Percentiles rank a stretch among this genome's conserved stretches.
phyloP scores from a whole-genome alignment of 176 grass and related monocot species.

The Zizania latifolia region DNA sequence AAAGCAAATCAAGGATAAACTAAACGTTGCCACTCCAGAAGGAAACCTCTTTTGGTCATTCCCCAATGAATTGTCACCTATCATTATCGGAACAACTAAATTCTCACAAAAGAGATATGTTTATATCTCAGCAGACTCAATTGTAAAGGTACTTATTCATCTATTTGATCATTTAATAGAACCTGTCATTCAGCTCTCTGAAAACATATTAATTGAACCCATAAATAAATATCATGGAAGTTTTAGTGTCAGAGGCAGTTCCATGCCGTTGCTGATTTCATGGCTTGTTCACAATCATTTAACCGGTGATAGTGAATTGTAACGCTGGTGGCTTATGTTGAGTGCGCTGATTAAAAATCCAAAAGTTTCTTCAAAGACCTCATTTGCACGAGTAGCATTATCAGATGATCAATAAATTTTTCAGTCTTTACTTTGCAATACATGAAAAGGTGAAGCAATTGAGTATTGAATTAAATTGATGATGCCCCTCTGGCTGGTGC shows the following conservation, averaged over 20 bases:
- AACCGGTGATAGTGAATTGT: neutral
- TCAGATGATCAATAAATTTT: neutral
- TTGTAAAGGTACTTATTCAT: conserved; percentile 56
- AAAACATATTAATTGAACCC: neutral
- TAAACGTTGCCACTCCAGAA: conserved; percentile 56
- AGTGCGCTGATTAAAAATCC: neutral
- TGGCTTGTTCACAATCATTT: neutral
- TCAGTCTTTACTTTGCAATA: neutral
- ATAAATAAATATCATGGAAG: neutral
- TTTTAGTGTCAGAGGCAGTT: neutral
- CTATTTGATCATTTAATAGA: neutral
- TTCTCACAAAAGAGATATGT: conserved; percentile 55
- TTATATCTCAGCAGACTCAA: conserved; percentile 53
- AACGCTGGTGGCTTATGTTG: neutral
- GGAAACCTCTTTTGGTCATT: conserved; percentile 50
- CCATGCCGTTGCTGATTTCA: neutral
- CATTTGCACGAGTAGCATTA: neutral
- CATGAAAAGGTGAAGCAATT: neutral
- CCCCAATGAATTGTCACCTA: conserved; percentile 54
- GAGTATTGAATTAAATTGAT: neutral
- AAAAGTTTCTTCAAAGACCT: neutral
- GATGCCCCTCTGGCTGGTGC: neutral
- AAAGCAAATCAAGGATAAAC: conserved; percentile 59
- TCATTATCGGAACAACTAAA: conserved; percentile 50
- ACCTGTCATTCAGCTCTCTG: neutral